Base-by-base conservation (phyloP, 129 eudicot species). In the Escallonia herrerae region DNA sequence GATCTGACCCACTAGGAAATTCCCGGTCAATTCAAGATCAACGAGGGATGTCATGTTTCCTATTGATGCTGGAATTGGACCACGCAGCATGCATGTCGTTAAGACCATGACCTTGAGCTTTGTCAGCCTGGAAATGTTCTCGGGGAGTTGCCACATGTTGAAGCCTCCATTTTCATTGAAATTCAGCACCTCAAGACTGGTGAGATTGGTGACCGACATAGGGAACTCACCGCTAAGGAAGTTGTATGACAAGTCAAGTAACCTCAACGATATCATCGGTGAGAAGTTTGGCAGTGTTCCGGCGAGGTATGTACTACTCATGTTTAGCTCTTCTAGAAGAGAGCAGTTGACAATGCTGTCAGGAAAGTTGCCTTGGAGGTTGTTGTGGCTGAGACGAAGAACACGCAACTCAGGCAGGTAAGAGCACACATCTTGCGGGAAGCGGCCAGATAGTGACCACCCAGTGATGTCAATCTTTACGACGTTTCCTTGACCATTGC, bases 21-120 rank as follows among this genome's bases (percentile, higher is more conserved):
- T 91, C 5, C 93, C 95, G 44, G 80, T 69, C 76, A 91, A 73
- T 71, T 91, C 97, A 46, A 91, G 94, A 75, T 91, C 97, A 72
- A 84, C 80, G 6, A 91, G 84, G 1, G 88, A 72, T 2, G 87
- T 80, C 90, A 91, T 84, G 72, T 91, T 91, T 22, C 97, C 90
- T n/a, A 91, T 46, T 7, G 70, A 59, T 47, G 79, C 72, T 8
- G 91, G 95, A 62, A 91, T 82, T 33, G 11, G 62, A 8, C 97
- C 97, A 39, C 68, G 51, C 42, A 84, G 47, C 74, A 46, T 82
- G 81, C 94, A 84, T 2, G 83, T 79, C 15, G 87, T 64, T 66
- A 91, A 62, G 61, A 84, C 58, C 86, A 91, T 41, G 7, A 75
- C 10, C 77, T 71, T 74, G 44, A 91, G 90, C 52, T 82, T 84